A percentile compares a stretch with the other conserved stretches of the same genome.
phyloP scores from a whole-genome alignment of 2,329 filamentous ascomycete genomes.

The Xylariaceae sp. region DNA sequence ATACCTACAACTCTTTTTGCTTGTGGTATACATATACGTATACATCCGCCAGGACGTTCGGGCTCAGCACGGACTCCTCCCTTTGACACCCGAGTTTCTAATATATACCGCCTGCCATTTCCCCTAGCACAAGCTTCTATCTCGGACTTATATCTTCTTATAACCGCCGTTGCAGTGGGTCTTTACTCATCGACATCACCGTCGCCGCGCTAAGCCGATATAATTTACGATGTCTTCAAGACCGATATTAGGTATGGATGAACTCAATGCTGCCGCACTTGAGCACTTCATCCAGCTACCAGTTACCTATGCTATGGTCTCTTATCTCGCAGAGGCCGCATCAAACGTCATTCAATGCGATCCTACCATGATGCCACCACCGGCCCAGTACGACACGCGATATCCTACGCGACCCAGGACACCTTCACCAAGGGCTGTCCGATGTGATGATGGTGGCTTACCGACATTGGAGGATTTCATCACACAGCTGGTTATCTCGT shows the following conservation, averaged over 20 bases:
- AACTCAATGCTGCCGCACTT: constrained; percentile 69
- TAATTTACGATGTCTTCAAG: constrained; percentile 44
- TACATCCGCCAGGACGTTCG: constrained; percentile 1
- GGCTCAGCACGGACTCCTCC: constrained; percentile 17
- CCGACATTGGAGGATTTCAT: constrained; percentile 90
- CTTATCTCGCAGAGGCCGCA: constrained; percentile 70
- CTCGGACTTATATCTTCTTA: constrained; percentile 25
- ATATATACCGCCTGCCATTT: constrained; percentile 30
- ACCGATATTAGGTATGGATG: constrained; percentile 44
- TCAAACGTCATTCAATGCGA: constrained; percentile 78
- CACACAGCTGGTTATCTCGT: constrained; percentile 80
- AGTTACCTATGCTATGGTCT: constrained; percentile 72
- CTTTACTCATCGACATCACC: constrained; percentile 1
- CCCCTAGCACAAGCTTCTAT: constrained; percentile 17
- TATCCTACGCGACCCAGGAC: constrained; percentile 49
- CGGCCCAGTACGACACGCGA: constrained; percentile 37
- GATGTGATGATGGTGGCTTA: constrained; percentile 51
- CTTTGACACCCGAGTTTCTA: constrained; percentile 15
- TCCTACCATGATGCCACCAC: constrained; percentile 50
- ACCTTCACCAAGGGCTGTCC: constrained; percentile 43
- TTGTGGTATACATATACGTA: constrained; percentile 14
- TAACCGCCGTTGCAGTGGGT: background rate
- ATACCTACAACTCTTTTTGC: constrained; percentile 28
- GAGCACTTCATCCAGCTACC: constrained; percentile 77
- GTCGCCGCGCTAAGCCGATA: constrained; percentile 3